phyloP scores from a whole-genome alignment of 257 asterid species.

The Primulina eburnea region DNA sequence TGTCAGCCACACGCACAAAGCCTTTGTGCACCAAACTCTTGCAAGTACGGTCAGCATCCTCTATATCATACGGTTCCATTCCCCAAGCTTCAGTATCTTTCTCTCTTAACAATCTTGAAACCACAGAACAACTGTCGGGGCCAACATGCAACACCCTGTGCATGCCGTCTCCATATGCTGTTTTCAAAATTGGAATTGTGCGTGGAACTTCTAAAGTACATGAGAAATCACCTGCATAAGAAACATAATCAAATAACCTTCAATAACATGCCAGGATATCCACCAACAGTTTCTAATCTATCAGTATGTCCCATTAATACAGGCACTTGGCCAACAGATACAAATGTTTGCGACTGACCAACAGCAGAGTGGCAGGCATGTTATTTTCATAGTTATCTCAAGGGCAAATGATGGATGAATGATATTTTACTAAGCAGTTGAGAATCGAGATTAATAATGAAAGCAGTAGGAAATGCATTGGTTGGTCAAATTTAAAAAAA shows the following conservation, averaged over 20 bases:
- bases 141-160: slow-evolving; percentile 42
- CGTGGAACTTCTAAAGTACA: slow-evolving; percentile 33
- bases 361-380: neutral
- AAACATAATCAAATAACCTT: slow-evolving; percentile 7
- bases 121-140: slow-evolving; percentile 43
- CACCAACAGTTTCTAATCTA: neutral
- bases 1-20: slow-evolving; percentile 39
- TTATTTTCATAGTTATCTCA: neutral
- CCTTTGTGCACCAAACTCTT: slow-evolving; percentile 36
- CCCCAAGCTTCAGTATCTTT: slow-evolving; percentile 44
- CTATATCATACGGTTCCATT: slow-evolving; percentile 43
- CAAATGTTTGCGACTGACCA: neutral
- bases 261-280: neutral
- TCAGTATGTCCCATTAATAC: neutral
- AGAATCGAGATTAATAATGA: neutral
- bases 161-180: slow-evolving; percentile 43
- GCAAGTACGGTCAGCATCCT: slow-evolving; percentile 40
- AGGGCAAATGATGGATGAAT: neutral
- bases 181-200: slow-evolving; percentile 33
- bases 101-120: slow-evolving; percentile 30
- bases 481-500: neutral
- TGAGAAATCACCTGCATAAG: slow-evolving; percentile 33
- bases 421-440: neutral
- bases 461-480: neutral
- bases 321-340: neutral